Base-by-base conservation (phyloP, 306 rosid genomes). In the Echinosophora koreensis region DNA sequence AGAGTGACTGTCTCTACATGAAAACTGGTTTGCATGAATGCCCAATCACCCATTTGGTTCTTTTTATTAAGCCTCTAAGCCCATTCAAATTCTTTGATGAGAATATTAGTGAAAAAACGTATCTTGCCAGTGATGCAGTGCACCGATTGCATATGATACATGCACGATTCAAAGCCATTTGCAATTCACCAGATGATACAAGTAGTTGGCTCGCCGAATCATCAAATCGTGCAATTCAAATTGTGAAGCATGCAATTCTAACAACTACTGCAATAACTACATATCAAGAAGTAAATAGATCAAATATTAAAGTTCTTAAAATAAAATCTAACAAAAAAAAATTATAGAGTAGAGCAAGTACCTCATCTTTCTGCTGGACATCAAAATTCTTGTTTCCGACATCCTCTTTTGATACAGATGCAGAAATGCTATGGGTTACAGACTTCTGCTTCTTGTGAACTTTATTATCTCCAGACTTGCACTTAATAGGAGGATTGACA, bases 301-400 rank as follows among this genome's bases (percentile, higher is more conserved):
- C 27, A 39, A 76, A 51, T 60, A 69, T 41, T 52, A 42, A 44
- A 59, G 57, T 56, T 69, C 60, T 44, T 66, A 57, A 59, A 59
- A 63, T 66, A 78, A 78, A 63, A 73, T 67, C 62, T 6, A 50
- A 67, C 12, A 62, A 60, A 61, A 27, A 60, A 42, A n/a, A n/a
- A n/a, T 8, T 22, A 47, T 39, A 62, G 65, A 47, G 84, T 35
- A 59, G 58, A 74, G 57, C 60, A 37, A 49, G 80, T 86, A 96
- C 99, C 99, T 96, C 89, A 54, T 82, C 90, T 86, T 89, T 87
- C 66, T 76, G 69, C 83, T 82, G 88, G 34, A 66, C 82, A 84
- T 82, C 82, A 64, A 87, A 83, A 63, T 59, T 84, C 87, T 87
- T 92, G 65, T 42, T 82, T 84, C 82, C 89, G 68, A 80, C 82